Conservation (phyloP, 164 flowering plant species). For the Umbilicus rupestris region DNA sequence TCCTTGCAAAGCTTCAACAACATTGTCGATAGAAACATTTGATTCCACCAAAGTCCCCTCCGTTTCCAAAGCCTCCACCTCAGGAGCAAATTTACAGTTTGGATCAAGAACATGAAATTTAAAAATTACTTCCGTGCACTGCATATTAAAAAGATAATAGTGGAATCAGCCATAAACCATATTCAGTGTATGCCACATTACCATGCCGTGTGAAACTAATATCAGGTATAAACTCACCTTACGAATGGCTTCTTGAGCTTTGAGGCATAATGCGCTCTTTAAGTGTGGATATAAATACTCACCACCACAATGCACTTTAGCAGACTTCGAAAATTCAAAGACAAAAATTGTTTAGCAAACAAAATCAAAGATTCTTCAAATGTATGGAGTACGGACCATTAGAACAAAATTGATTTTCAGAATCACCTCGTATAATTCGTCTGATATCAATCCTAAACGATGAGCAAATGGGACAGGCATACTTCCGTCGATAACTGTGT, state of each 20-base stretch:
- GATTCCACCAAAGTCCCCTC: neutral
- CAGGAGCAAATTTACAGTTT: neutral
- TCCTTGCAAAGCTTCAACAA: neutral
- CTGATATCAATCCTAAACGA: constrained; percentile 8
- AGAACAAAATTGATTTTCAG: neutral
- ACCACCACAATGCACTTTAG: constrained; percentile 6
- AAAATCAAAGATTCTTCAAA: neutral
- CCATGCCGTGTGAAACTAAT: neutral
- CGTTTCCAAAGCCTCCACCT: neutral
- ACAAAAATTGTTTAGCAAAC: neutral
- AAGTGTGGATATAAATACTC: neutral
- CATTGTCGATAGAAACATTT: neutral
- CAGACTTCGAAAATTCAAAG: neutral
- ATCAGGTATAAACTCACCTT: neutral
- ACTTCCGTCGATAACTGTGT: neutral
- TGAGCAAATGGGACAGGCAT: neutral
- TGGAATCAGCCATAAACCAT: neutral
- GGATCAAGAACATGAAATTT: neutral
- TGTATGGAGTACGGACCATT: neutral
- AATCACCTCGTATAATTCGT: constrained; percentile 11
- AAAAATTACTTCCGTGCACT: neutral
- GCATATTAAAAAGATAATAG: neutral
- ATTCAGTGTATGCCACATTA: neutral
- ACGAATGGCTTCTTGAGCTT: neutral
- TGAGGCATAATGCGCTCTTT: neutral